A percentile compares a stretch with the other conserved stretches of the same genome.
Evolutionary conservation across 2,329 filamentous ascomycete genomes (phyloP).

Genomic region (Aspergillus awamori): DNA sequence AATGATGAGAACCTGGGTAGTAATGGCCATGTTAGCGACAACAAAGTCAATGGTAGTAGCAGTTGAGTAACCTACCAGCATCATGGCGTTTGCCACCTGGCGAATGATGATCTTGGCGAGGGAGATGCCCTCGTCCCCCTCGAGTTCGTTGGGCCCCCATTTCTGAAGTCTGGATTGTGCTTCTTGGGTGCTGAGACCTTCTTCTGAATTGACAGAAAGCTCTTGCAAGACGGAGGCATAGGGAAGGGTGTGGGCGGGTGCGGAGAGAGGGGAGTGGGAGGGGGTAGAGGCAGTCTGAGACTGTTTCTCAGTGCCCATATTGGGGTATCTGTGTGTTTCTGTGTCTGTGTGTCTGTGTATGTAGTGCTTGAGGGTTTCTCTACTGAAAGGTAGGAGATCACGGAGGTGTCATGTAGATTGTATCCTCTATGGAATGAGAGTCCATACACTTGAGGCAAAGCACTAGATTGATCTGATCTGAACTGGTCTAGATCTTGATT

Average conservation of each 20-base stretch:
- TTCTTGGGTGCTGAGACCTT: slow-evolving; percentile 61
- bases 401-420: slow-evolving; percentile 37
- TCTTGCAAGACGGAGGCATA: slow-evolving; percentile 57
- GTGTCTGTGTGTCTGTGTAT: no score
- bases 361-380: slow-evolving; percentile 17
- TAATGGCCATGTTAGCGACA: no score
- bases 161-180: slow-evolving; percentile 58
- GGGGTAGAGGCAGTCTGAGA: not conserved
- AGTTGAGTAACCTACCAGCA: slow-evolving; percentile 53
- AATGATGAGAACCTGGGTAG: slow-evolving; percentile 68
- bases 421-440: slow-evolving; percentile 35
- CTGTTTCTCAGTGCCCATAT: slow-evolving; percentile 8
- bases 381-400: slow-evolving; percentile 23
- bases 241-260: slow-evolving; percentile 66
- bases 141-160: slow-evolving; percentile 66
- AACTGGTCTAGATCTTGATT: not conserved
- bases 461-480: slow-evolving; percentile 17
- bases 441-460: slow-evolving; percentile 31
- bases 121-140: slow-evolving; percentile 65
- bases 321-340: slow-evolving; percentile 7
- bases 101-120: slow-evolving; percentile 70
- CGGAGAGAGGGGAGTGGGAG: slow-evolving; percentile 49
- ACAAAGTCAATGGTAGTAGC: not conserved
- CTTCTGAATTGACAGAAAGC: slow-evolving; percentile 57
- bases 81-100: slow-evolving; percentile 71